Base-by-base conservation (phyloP, 768 basidiomycete species). In the Mrakia frigida region DNA sequence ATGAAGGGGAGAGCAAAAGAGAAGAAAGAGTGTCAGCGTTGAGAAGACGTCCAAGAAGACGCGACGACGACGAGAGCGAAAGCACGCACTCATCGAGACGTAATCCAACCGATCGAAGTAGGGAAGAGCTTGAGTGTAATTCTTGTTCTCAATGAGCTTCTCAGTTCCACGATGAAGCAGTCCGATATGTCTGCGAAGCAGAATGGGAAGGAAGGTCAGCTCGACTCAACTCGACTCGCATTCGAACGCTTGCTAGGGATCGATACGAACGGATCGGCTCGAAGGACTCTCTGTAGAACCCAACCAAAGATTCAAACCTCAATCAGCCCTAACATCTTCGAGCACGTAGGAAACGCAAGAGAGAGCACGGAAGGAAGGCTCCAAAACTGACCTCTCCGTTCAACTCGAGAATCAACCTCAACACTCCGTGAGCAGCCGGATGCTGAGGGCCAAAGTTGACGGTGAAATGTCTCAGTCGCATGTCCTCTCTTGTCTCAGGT, bases 101-200 rank as follows among this genome's bases (percentile, higher is more conserved):
- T 99, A 99, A 86, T 99, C 97, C 77, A 98, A 87, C 80, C 97
- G 93, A 83, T 99, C 97, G 82, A 99, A 99, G 85, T 99, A 98
- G 1, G 97, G 97, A 28, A 98, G 86, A 0, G 97, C 97, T 86
- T 99, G 97, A 7, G 90, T 92, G 82, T 98, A 98, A 0, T 91
- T 98, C 86, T 99, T 99, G 88, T 94, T 96, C 84, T 98, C 97
- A 79, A 98, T 98, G 71, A 99, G 87, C 84, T 98, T 98, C 84
- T 99, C 97, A 28, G 96, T 99, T 31, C 96, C 97, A 80, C 97
- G 90, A 84, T 98, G 97, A 67, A 99, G 88, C 35, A 99, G 87
- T 74, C 97, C 97, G 81, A 98, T 91, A 81, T 99, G 97, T 37
- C 60, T 43, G 85, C 89, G 67, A 79, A 92, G 21, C 6, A 39